Evolutionary conservation across 352 stramenopile genomes (phyloP).

Genomic region (Globisporangium lucens): DNA sequence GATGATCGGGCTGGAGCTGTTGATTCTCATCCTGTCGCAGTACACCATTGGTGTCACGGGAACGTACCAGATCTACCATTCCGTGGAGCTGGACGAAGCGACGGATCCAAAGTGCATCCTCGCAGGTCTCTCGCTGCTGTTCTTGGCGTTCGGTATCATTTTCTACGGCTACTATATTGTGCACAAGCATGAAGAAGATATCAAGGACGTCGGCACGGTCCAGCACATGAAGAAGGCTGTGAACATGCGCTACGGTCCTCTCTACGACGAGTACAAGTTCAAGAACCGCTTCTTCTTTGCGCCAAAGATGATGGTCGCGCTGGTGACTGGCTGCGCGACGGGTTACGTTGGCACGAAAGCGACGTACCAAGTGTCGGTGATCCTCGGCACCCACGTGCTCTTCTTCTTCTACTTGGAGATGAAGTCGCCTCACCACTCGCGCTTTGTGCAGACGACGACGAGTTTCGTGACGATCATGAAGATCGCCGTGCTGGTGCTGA

Average conservation of each 20-base stretch:
- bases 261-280: conserved; percentile 89
- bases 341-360: conserved; percentile 52
- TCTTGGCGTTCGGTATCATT: conserved; percentile 71
- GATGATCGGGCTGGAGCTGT: conserved; percentile 73
- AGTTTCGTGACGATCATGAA: conserved; percentile 79
- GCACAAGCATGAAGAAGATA: conserved; percentile 67
- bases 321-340: conserved; percentile 56
- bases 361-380: conserved; percentile 48
- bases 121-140: conserved; percentile 53
- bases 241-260: conserved; percentile 72
- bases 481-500: conserved; percentile 67
- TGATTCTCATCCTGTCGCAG: conserved; percentile 77
- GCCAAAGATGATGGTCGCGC: conserved; percentile 70
- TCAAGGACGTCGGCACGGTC: conserved; percentile 71
- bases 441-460: conserved; percentile 69
- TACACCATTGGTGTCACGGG: conserved; percentile 83
- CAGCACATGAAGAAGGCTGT: conserved; percentile 81
- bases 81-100: conserved; percentile 44
- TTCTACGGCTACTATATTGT: conserved; percentile 75
- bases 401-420: conserved; percentile 79
- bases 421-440: conserved; percentile 62
- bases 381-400: conserved; percentile 52
- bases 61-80: conserved; percentile 86
- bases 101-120: conserved; percentile 66
- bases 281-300: conserved; percentile 86